Percentiles rank a stretch among this genome's conserved stretches.
Evolutionary conservation across 495 filamentous ascomycete species (phyloP).

Genomic region (Parathielavia hyrcaniae): DNA sequence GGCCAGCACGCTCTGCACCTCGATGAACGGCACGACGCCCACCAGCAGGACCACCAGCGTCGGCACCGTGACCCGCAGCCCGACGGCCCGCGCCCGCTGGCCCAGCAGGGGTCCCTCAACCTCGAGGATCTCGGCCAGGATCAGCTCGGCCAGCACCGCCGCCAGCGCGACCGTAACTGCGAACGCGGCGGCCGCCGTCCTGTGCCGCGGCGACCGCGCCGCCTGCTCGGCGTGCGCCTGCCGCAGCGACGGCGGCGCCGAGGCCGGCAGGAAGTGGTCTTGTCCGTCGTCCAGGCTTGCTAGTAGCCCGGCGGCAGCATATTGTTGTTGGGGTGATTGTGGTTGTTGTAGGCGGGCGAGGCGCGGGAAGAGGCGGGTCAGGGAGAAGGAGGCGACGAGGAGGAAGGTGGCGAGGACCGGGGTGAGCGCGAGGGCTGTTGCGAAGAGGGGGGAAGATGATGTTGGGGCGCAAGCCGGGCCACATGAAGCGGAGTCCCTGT

Average conservation of each 20-base stretch:
- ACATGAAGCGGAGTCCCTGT: slow-evolving; percentile 20
- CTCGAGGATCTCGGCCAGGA: slow-evolving; percentile 74
- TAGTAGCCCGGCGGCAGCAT: neutral
- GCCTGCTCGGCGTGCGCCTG: slow-evolving; percentile 47
- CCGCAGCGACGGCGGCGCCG: slow-evolving; percentile 44
- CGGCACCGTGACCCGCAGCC: slow-evolving; percentile 58
- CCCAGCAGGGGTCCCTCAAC: slow-evolving; percentile 55
- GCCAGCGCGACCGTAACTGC: slow-evolving; percentile 66
- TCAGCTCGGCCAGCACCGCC: slow-evolving; percentile 64
- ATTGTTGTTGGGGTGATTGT: neutral
- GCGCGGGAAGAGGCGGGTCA: slow-evolving; percentile 58
- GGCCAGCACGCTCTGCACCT: slow-evolving; percentile 59
- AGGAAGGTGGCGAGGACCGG: slow-evolving; percentile 57
- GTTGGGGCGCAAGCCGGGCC: slow-evolving; percentile 24
- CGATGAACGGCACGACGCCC: slow-evolving; percentile 62
- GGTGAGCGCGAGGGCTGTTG: slow-evolving; percentile 34
- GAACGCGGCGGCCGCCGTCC: slow-evolving; percentile 58
- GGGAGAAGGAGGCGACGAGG: slow-evolving; percentile 49
- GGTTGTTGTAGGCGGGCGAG: slow-evolving; percentile 42
- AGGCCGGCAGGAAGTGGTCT: slow-evolving; percentile 48
- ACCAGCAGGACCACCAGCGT: slow-evolving; percentile 60
- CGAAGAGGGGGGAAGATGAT: slow-evolving; percentile 21
- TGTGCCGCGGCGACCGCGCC: slow-evolving; percentile 40
- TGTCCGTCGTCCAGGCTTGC: slow-evolving; percentile 35
- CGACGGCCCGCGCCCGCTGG: slow-evolving; percentile 52